A percentile compares a stretch with the other conserved stretches of the same genome.
Conservation (phyloP, 192 early-diverging fungal species). For the Coemansia sp. region DNA sequence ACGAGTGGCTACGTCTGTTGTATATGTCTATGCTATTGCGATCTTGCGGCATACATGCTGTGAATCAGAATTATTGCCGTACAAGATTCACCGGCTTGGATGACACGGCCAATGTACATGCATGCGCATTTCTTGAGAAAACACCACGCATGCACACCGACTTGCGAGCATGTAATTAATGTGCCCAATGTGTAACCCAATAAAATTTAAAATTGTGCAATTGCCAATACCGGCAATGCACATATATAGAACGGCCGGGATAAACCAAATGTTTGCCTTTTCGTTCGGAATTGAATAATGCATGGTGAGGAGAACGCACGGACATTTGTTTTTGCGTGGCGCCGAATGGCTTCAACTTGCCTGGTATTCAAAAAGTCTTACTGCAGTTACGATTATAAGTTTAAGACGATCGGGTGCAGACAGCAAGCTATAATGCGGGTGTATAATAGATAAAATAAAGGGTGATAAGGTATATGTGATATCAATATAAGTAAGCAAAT, state of each 20-base stretch:
- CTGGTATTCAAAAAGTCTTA: background rate
- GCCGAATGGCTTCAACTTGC: conserved; percentile 16
- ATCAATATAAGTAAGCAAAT: background rate
- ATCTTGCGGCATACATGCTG: background rate
- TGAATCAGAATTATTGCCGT: background rate
- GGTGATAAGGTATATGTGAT: background rate
- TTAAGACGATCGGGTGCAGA: background rate
- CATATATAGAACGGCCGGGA: conserved; percentile 5
- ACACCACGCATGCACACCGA: conserved; percentile 10
- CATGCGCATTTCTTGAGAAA: background rate
- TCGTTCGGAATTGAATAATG: conserved; percentile 10
- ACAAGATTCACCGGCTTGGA: background rate
- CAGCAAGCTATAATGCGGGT: background rate
- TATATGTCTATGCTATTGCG: conserved; percentile 1
- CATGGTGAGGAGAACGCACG: conserved; percentile 1
- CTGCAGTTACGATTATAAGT: background rate
- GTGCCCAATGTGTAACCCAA: background rate
- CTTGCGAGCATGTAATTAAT: background rate
- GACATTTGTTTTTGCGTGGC: conserved; percentile 12
- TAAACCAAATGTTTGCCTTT: background rate
- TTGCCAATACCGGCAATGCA: conserved; percentile 14
- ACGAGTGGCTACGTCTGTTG: background rate
- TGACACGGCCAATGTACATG: conserved; percentile 3
- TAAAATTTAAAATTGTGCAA: background rate
- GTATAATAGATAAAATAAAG: background rate